These are phyloP conservation scores for Fusarium scirpi DNA, from an alignment of 2,329 filamentous ascomycete species.

Conservation along the genomic window DNA sequence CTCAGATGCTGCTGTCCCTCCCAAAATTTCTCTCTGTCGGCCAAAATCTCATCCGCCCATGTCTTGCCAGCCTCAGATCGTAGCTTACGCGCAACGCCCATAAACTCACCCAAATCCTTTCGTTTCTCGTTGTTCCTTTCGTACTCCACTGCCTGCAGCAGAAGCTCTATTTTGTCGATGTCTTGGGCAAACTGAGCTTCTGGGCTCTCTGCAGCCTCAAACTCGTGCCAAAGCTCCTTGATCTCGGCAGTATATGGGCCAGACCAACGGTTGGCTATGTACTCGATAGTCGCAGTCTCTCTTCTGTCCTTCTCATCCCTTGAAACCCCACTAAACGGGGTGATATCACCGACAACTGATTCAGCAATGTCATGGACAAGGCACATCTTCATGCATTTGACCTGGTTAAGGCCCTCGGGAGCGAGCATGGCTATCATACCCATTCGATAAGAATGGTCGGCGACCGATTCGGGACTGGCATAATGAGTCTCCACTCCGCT, in stretches of 20 bases:
- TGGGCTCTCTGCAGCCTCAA: constrained; percentile 85
- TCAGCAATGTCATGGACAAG: constrained; percentile 98
- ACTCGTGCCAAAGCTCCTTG: constrained; percentile 88
- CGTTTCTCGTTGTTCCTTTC: constrained; percentile 75
- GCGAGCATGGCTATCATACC: constrained; percentile 93
- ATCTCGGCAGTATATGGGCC: constrained; percentile 77
- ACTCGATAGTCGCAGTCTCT: constrained; percentile 91
- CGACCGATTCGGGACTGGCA: constrained; percentile 83
- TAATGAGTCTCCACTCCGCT: not conserved
- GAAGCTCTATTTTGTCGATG: constrained; percentile 94
- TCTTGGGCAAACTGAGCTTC: constrained; percentile 95
- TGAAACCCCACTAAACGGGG: constrained; percentile 86
- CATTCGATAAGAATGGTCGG: constrained; percentile 99
- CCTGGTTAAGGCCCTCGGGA: constrained; percentile 78
- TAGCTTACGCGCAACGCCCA: constrained; percentile 79
- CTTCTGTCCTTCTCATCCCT: constrained; percentile 91
- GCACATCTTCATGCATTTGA: constrained; percentile 93
- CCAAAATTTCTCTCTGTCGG: constrained; percentile 82
- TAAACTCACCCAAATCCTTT: constrained; percentile 87
- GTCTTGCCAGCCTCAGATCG: constrained; percentile 79
- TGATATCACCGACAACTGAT: constrained; percentile 95
- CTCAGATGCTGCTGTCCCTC: constrained; percentile 60
- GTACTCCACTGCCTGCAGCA: constrained; percentile 97
- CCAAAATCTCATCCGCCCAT: constrained; percentile 82
- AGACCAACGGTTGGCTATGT: constrained; percentile 78